phyloP scores from a whole-genome alignment of 2,329 filamentous ascomycete genomes.

The Lasiodiplodia gonubiensis region DNA sequence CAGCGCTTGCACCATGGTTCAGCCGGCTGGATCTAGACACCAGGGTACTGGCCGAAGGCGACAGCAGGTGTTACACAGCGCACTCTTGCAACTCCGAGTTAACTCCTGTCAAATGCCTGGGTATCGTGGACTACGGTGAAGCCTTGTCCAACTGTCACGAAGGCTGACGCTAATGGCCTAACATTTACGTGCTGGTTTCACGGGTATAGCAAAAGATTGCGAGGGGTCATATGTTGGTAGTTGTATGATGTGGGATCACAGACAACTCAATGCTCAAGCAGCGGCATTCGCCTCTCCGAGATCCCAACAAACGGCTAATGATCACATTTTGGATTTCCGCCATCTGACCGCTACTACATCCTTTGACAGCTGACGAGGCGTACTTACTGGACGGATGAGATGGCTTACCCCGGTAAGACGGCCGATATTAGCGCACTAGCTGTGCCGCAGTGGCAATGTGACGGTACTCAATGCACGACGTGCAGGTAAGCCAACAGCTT shows the following conservation, averaged over 20 bases:
- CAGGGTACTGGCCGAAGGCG: background rate
- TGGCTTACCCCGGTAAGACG: background rate
- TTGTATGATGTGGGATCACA: no score
- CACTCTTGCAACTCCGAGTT: background rate
- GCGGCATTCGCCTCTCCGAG: background rate
- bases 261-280: background rate
- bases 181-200: no score
- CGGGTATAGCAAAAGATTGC: no score
- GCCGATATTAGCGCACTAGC: background rate
- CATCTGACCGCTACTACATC: background rate
- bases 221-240: no score
- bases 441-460: conserved; percentile 1
- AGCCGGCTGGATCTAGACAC: background rate
- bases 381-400: background rate
- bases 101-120: background rate
- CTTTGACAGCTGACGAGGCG: background rate
- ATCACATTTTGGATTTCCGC: background rate
- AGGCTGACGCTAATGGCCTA: no score
- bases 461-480: background rate
- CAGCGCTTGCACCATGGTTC: background rate
- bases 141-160: no score
- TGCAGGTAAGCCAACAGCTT: background rate
- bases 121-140: no score
- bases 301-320: background rate
- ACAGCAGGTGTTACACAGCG: background rate